Conservation (phyloP, 768 basidiomycete species). For the Stropharia rugosoannulata region DNA sequence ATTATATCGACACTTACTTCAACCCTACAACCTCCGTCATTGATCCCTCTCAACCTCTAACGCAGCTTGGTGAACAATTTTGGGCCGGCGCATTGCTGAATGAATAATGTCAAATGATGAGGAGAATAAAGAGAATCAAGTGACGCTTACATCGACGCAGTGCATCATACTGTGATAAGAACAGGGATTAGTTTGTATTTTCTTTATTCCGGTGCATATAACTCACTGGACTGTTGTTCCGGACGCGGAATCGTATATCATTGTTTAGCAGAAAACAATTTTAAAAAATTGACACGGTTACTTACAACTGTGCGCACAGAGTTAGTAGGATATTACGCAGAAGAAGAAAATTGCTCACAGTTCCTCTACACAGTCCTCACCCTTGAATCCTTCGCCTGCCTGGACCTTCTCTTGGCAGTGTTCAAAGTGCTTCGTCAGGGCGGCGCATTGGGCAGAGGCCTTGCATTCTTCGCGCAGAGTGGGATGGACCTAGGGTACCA, state of each 20-base stretch:
- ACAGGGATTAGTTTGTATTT: conserved; percentile 8
- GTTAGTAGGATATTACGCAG: conserved; percentile 6
- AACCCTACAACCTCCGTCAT: not conserved
- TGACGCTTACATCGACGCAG: conserved; percentile 74
- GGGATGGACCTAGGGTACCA: conserved; percentile 55
- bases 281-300: not conserved
- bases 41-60: conserved; percentile 23
- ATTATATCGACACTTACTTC: not conserved
- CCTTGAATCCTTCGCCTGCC: conserved; percentile 79
- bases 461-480: conserved; percentile 76
- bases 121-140: not conserved
- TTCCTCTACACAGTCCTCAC: conserved; percentile 93
- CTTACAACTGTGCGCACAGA: too few species aligned
- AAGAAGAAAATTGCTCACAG: conserved; percentile 51
- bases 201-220: not conserved
- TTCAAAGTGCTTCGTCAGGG: conserved; percentile 78
- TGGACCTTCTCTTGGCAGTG: conserved; percentile 90
- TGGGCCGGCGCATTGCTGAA: conserved; percentile 60
- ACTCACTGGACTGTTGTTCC: conserved; percentile 63
- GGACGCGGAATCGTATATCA: not conserved
- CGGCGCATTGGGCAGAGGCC: conserved; percentile 60
- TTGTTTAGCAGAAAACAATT: not conserved
- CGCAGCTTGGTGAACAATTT: conserved; percentile 81
- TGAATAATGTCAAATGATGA: not conserved
- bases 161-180: conserved; percentile 74